Evolutionary conservation across 2,329 filamentous ascomycete genomes (phyloP).

Genomic region (Neophaeococcomyces aloes): DNA sequence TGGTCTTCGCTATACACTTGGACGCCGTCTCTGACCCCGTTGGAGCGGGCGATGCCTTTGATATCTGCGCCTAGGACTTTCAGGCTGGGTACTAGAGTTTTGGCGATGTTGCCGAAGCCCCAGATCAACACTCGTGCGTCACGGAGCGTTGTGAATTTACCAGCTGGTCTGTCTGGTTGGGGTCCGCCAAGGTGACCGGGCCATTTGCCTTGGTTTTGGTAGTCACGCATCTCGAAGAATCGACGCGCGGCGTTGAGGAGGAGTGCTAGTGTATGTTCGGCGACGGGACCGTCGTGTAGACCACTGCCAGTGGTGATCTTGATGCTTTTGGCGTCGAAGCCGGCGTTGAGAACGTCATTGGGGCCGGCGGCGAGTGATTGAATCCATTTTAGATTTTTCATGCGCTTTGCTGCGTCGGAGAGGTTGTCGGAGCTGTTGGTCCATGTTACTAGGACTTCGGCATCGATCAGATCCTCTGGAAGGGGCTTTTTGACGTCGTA

Average conservation of each 20-base stretch:
- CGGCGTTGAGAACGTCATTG: slow-evolving; percentile 53
- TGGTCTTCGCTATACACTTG: slow-evolving; percentile 48
- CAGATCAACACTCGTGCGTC: slow-evolving; percentile 51
- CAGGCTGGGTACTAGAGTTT: slow-evolving; percentile 47
- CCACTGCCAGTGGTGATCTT: slow-evolving; percentile 52
- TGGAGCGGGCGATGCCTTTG: slow-evolving; percentile 45
- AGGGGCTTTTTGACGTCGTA: slow-evolving; percentile 50
- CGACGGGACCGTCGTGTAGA: slow-evolving; percentile 54
- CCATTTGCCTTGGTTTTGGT: slow-evolving; percentile 48
- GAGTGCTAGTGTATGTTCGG: slow-evolving; percentile 53
- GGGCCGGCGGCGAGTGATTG: slow-evolving; percentile 56
- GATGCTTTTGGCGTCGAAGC: slow-evolving; percentile 44
- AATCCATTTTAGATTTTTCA: slow-evolving; percentile 53
- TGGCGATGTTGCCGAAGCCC: slow-evolving; percentile 59
- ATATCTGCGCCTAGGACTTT: slow-evolving; percentile 48
- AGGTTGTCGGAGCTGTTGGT: slow-evolving; percentile 48
- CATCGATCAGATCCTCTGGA: slow-evolving; percentile 48
- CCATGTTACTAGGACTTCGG: slow-evolving; percentile 54
- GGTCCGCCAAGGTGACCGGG: slow-evolving; percentile 52
- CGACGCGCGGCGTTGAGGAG: slow-evolving; percentile 17
- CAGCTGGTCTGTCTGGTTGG: slow-evolving; percentile 36
- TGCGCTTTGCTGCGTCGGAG: slow-evolving; percentile 43
- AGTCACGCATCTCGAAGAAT: slow-evolving; percentile 40
- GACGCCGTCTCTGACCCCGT: slow-evolving; percentile 49
- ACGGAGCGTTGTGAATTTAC: slow-evolving; percentile 49